A percentile compares a stretch with the other conserved stretches of the same genome.
These are phyloP conservation scores for Hippophae gyantsensis DNA, from an alignment of 306 rosid species.

Conservation along the genomic window DNA sequence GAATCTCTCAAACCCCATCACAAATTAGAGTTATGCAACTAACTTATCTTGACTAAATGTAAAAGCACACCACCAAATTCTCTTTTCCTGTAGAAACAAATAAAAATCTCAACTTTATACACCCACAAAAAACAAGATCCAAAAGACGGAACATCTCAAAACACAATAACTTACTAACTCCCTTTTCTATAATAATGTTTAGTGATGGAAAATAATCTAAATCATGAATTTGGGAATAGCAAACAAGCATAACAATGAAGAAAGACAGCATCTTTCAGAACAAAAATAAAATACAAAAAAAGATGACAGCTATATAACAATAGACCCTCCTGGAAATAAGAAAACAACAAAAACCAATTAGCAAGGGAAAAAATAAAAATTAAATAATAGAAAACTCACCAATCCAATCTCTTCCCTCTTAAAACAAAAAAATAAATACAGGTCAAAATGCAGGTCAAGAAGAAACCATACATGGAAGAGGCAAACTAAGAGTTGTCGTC, in stretches of 20 bases:
- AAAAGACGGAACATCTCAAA: background rate
- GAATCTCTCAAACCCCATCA: slow-evolving; percentile 20
- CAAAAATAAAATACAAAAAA: no score
- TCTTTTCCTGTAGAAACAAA: slow-evolving; percentile 43
- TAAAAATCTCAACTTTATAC: slow-evolving; percentile 6
- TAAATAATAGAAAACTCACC: no score
- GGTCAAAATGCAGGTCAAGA: slow-evolving; percentile 31
- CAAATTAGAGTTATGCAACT: slow-evolving; percentile 1
- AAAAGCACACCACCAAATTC: slow-evolving; percentile 20
- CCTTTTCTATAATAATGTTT: no score
- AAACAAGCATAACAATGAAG: slow-evolving; percentile 28
- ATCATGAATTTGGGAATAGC: slow-evolving; percentile 24
- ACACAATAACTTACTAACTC: no score
- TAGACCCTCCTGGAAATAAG: no score
- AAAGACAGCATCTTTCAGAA: slow-evolving; percentile 20
- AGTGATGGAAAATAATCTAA: no score
- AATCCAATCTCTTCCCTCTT: background rate
- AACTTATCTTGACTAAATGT: slow-evolving; percentile 7
- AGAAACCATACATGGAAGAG: background rate
- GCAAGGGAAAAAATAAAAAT: no score
- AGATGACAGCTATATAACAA: no score
- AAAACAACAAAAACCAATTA: no score
- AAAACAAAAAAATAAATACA: background rate
- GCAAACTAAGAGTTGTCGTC: background rate
- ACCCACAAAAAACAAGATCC: slow-evolving; percentile 25